phyloP scores from a whole-genome alignment of 1,284 basidiomycete species.

The Pterulicium gracile region DNA sequence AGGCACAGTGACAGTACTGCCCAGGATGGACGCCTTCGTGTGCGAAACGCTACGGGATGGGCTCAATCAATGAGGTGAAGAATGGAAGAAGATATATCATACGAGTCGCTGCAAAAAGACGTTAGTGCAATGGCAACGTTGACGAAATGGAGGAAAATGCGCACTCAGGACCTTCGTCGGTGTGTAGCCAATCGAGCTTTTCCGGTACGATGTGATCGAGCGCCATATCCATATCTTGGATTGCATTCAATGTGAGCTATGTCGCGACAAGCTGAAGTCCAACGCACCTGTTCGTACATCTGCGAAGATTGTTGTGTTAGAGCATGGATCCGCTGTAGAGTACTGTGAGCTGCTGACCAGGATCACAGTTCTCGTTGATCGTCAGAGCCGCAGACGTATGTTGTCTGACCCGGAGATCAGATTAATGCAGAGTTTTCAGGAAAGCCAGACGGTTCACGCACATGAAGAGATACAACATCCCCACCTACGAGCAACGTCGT shows the following conservation, averaged over 20 bases:
- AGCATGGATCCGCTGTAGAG: not conserved
- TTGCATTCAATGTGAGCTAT: not conserved
- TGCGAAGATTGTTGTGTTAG: constrained; percentile 9
- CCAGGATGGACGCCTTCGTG: constrained; percentile 80
- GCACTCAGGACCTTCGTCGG: constrained; percentile 85
- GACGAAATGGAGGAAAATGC: constrained; percentile 15
- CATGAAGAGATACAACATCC: constrained; percentile 72
- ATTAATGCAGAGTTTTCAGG: constrained; percentile 2
- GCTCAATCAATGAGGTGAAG: constrained; percentile 8
- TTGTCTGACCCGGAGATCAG: constrained; percentile 38
- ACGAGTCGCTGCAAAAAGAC: constrained; percentile 53
- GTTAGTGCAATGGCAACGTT: constrained; percentile 6
- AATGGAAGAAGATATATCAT: constrained; percentile 19
- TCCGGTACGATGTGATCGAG: constrained; percentile 86
- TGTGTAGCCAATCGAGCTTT: constrained; percentile 77
- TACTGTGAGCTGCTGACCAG: constrained; percentile 31
- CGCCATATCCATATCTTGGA: constrained; percentile 76
- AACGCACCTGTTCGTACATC: not conserved
- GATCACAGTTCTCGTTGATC: constrained; percentile 80
- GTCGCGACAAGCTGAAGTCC: constrained; percentile 1
- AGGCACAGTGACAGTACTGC: constrained; percentile 74
- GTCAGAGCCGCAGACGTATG: constrained; percentile 88
- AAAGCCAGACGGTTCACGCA: constrained; percentile 21
- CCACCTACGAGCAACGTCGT: constrained; percentile 36
- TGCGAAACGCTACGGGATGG: constrained; percentile 58